Evolutionary conservation across 106 monocot species (phyloP), one percentile per base, ranked within the genome.

Genomic region (Alisma plantagoaquatica): DNA sequence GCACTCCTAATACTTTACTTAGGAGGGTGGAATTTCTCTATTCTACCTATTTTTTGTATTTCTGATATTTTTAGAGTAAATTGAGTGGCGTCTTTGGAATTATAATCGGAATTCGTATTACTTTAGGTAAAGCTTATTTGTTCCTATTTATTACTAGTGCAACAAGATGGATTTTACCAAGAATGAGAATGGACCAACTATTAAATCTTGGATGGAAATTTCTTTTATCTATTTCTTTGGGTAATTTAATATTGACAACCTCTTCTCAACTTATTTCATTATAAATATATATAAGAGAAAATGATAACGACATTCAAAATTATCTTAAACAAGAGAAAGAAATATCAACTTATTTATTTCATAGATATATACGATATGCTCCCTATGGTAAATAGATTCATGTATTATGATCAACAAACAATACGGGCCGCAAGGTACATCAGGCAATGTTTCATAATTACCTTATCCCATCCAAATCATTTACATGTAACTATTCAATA

Each of bases 361-460:
- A 38, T 38, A 38, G 6, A 38, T 38, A 38, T 38, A 38, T 14
- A 38, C 35, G 35, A 38, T 38, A 38, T 38, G 35, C 14, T 38
- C 14, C 35, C 35, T 38, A 14, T 38, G 35, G 9, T 38, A 38
- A 38, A 7, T 7, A 3, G n/a, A 46, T 46, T 46, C 45, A 46
- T 46, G 45, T 15, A 18, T 46, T 46, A 46, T 46, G 45, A 18
- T 9, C 45, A 46, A 46, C 45, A 46, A 46, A 46, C n/a, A 17
- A 18, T 46, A 46, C 3, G 17, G 19, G 45, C 5, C 19, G 17
- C 45, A 46, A 46, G 45, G 45, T 46, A 46, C n/a, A 46, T 46
- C 19, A 18, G 45, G 11, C 45, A 46, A 46, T 9, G 35, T 38
- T 46, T 46, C n/a, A 46, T 46, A 18, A 46, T 46, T 46, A 46